A percentile compares a stretch with the other conserved stretches of the same genome.
phyloP scores from a whole-genome alignment of 345 rosid genomes.

The Litchi chinensis region DNA sequence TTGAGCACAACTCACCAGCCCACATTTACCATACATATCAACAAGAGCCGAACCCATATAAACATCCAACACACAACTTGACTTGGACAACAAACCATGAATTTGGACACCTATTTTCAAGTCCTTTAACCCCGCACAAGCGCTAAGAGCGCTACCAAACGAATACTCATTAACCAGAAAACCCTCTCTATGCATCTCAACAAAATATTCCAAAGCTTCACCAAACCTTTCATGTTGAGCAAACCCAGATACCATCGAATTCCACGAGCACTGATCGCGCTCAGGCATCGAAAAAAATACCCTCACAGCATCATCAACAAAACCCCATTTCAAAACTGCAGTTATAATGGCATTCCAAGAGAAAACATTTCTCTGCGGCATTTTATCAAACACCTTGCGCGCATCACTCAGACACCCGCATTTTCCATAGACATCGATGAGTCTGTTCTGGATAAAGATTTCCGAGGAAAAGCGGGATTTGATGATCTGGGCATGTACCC shows the following conservation, averaged over 20 bases:
- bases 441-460: slow-evolving; percentile 65
- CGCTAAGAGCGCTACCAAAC: slow-evolving; percentile 70
- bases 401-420: slow-evolving; percentile 55
- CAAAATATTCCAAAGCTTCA: slow-evolving; percentile 61
- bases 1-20: slow-evolving; percentile 54
- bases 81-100: slow-evolving; percentile 67
- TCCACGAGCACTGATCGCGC: slow-evolving; percentile 86
- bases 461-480: slow-evolving; percentile 51
- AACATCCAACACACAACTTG: slow-evolving; percentile 46
- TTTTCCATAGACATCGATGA: slow-evolving; percentile 64
- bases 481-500: slow-evolving; percentile 63
- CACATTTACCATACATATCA: slow-evolving; percentile 84
- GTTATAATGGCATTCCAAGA: slow-evolving; percentile 69
- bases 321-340: slow-evolving; percentile 50
- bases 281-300: slow-evolving; percentile 54
- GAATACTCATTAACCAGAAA: slow-evolving; percentile 60
- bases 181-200: slow-evolving; percentile 56
- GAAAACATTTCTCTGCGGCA: slow-evolving; percentile 60
- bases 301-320: slow-evolving; percentile 56
- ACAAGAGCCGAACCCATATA: slow-evolving; percentile 81
- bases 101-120: slow-evolving; percentile 59
- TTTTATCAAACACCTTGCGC: slow-evolving; percentile 68
- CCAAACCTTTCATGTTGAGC: slow-evolving; percentile 61
- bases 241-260: slow-evolving; percentile 72
- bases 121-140: slow-evolving; percentile 60